Conservation (phyloP, 257 asterid genomes). For the Rehmannia glutinosa region DNA sequence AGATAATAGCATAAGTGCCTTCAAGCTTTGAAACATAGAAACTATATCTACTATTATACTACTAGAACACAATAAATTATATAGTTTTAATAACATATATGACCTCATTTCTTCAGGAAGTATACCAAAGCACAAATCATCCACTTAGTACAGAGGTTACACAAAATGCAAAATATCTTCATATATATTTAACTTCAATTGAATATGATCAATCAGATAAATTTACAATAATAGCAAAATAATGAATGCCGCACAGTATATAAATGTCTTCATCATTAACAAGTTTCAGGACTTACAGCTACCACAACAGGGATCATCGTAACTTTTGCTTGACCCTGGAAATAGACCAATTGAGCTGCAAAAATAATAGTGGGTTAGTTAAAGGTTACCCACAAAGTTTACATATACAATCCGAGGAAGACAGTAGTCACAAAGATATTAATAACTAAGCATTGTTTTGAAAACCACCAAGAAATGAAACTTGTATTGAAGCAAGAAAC, state of each 20-base stretch:
- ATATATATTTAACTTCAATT: not conserved
- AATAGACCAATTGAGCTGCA: constrained; percentile 66
- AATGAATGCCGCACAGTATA: not conserved
- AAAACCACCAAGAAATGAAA: not conserved
- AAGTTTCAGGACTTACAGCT: constrained; percentile 50
- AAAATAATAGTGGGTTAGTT: constrained; percentile 4
- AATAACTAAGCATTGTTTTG: not conserved
- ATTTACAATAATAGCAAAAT: not conserved
- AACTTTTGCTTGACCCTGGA: constrained; percentile 49
- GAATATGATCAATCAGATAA: not conserved
- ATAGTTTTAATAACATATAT: not conserved
- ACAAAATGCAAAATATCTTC: not conserved
- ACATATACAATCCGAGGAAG: not conserved
- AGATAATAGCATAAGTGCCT: not conserved
- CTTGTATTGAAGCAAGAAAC: not conserved
- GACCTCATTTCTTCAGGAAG: not conserved
- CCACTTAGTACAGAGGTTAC: not conserved
- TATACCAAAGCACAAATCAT: not conserved
- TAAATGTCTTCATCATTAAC: not conserved
- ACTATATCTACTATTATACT: not conserved
- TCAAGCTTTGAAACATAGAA: not conserved
- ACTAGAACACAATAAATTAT: not conserved
- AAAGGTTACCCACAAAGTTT: not conserved
- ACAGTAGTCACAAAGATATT: not conserved
- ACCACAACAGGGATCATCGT: constrained; percentile 70